Evolutionary conservation across 345 rosid species (phyloP).

Genomic region (Hypericum perforatum): DNA sequence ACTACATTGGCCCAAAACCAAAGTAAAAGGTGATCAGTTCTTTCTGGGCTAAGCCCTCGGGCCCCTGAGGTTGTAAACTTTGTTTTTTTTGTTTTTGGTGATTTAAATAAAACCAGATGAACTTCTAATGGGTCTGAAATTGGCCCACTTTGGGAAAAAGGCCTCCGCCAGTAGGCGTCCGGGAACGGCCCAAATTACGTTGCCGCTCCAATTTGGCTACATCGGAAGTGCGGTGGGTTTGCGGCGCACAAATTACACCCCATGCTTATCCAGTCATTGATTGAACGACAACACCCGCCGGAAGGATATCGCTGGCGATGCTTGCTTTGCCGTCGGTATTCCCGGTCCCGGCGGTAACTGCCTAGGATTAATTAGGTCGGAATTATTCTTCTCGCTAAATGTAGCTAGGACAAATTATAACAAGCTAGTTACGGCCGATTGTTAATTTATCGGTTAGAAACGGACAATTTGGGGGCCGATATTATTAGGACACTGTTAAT

Average conservation of each 20-base stretch:
- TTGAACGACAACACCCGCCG: slow-evolving; percentile 11
- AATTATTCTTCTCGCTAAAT: slow-evolving; percentile 11
- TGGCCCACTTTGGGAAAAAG: no score
- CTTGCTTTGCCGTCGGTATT: slow-evolving; percentile 4
- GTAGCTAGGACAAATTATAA: no score
- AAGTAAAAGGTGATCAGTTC: background rate
- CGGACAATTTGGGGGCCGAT: no score
- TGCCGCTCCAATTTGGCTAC: slow-evolving; percentile 23
- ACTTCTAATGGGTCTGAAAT: no score
- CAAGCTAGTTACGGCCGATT: no score
- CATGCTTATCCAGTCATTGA: slow-evolving; percentile 19
- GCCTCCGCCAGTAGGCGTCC: no score
- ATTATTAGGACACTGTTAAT: no score
- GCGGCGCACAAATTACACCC: slow-evolving; percentile 11
- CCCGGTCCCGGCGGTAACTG: slow-evolving; percentile 11
- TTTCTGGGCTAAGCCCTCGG: no score
- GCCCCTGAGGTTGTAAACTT: no score
- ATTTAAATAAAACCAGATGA: no score
- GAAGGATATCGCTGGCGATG: background rate
- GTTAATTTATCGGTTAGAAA: no score
- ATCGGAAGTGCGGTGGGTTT: background rate
- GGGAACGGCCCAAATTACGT: slow-evolving; percentile 18
- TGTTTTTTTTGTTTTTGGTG: no score
- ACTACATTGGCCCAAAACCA: slow-evolving; percentile 14
- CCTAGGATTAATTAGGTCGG: slow-evolving; percentile 2